These are phyloP conservation scores for Tricholoma sp. DNA, from an alignment of 768 basidiomycete genomes.

Conservation along the genomic window DNA sequence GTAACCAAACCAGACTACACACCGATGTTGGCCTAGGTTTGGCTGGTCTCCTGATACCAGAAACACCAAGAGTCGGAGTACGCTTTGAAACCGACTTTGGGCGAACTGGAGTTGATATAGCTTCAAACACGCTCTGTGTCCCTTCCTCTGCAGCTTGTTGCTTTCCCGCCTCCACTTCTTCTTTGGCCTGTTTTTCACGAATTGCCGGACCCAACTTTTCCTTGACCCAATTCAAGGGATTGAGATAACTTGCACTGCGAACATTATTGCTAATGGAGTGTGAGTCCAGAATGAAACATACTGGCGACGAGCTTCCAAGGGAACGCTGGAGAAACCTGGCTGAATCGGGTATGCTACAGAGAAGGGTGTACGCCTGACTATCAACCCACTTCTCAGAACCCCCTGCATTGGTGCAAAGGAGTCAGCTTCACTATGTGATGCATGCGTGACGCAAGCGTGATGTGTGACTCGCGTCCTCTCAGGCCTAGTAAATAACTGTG, in stretches of 20 bases:
- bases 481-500: too few relatives aligned
- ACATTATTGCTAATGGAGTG: constrained; percentile 3
- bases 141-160: constrained; percentile 40
- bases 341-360: background rate
- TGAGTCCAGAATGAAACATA: constrained; percentile 22
- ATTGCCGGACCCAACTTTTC: constrained; percentile 49
- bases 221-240: constrained; percentile 59
- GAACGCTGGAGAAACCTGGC: constrained; percentile 19
- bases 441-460: background rate
- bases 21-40: constrained; percentile 27
- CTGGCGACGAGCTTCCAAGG: constrained; percentile 39
- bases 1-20: constrained; percentile 4
- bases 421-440: background rate
- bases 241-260: constrained; percentile 42
- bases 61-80: background rate
- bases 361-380: background rate
- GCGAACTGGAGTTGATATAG: constrained; percentile 18
- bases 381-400: constrained; percentile 20
- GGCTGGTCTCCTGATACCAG: constrained; percentile 12
- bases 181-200: constrained; percentile 39
- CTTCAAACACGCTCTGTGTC: constrained; percentile 48
- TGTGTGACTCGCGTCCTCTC: too few relatives aligned
- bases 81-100: background rate
- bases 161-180: constrained; percentile 42
- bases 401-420: constrained; percentile 10